These are phyloP conservation scores for Ophiostoma novo-ulmi DNA, from an alignment of 2,329 filamentous ascomycete species.

Conservation along the genomic window DNA sequence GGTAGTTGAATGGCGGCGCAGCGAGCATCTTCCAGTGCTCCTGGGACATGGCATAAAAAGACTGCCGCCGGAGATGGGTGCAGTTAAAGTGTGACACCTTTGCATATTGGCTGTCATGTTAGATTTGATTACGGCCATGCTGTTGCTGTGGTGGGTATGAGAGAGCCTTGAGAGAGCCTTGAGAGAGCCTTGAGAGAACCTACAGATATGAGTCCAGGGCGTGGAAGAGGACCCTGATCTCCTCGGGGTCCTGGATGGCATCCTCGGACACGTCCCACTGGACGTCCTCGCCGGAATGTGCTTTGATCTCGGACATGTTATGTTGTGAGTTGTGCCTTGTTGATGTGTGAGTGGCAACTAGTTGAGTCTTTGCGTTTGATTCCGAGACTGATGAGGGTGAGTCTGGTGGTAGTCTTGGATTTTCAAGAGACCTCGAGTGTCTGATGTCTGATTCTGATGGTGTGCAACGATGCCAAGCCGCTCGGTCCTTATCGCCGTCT, in stretches of 20 bases:
- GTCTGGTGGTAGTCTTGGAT: too few relatives aligned
- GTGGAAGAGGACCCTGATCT: slow-evolving; percentile 71
- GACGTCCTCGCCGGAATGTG: slow-evolving; percentile 14
- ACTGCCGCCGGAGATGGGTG: slow-evolving; percentile 83
- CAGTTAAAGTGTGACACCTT: slow-evolving; percentile 81
- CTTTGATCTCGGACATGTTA: background rate
- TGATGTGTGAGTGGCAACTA: background rate
- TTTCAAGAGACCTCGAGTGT: background rate
- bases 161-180: slow-evolving; percentile 34
- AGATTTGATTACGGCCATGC: background rate
- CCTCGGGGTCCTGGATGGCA: slow-evolving; percentile 60
- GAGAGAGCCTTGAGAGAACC: slow-evolving; percentile 35
- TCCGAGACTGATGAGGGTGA: background rate
- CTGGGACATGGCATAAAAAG: slow-evolving; percentile 85
- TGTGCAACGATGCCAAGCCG: slow-evolving; percentile 1
- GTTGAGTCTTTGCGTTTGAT: background rate
- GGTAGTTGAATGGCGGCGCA: slow-evolving; percentile 72
- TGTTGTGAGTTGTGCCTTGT: background rate
- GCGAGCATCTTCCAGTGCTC: slow-evolving; percentile 80
- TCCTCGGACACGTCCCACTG: slow-evolving; percentile 24
- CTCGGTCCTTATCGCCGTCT: background rate
- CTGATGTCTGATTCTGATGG: background rate
- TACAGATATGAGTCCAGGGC: slow-evolving; percentile 88
- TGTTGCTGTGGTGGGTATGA: background rate
- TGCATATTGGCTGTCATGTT: slow-evolving; percentile 65